phyloP scores from a whole-genome alignment of 371 early-diverging fungal genomes.

The Rhizopus delemar region DNA sequence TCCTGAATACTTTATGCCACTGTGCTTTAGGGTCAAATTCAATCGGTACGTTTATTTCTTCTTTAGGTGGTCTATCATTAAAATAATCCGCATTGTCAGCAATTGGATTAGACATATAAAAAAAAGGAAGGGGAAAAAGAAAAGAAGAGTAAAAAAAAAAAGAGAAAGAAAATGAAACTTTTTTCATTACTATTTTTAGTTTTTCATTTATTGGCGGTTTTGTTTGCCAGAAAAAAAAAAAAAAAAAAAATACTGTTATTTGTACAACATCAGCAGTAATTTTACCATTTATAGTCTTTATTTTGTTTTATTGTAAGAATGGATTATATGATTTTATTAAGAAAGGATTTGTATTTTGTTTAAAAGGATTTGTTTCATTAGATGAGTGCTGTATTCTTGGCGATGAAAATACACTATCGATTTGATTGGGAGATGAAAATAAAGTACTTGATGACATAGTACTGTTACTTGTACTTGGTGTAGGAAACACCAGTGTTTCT shows the following conservation, averaged over 20 bases:
- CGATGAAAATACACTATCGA: constrained; percentile 4
- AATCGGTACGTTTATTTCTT: constrained; percentile 1
- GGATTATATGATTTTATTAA: neutral
- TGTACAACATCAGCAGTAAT: neutral
- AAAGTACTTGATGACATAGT: constrained; percentile 1
- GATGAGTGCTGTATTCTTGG: neutral
- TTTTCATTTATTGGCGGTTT: neutral
- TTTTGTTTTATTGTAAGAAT: constrained; percentile 5
- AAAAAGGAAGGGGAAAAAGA: constrained; percentile 6
- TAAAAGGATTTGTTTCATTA: neutral
- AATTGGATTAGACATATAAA: constrained; percentile 34
- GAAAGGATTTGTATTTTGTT: neutral
- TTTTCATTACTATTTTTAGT: neutral
- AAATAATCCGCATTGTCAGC: constrained; percentile 43
- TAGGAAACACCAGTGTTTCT: constrained; percentile 3
- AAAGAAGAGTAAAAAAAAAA: constrained; percentile 3
- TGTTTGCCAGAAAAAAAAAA: neutral
- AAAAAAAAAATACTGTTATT: too few relatives aligned
- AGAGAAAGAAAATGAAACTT: constrained; percentile 1
- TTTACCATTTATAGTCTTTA: constrained; percentile 1
- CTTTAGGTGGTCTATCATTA: constrained; percentile 17
- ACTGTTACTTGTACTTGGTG: constrained; percentile 3
- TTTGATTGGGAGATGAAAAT: constrained; percentile 7
- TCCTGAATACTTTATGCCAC: constrained; percentile 33
- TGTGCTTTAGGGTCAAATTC: constrained; percentile 38